phyloP scores from a whole-genome alignment of 2,329 filamentous ascomycete genomes.

The Tetracladium maxilliforme region DNA sequence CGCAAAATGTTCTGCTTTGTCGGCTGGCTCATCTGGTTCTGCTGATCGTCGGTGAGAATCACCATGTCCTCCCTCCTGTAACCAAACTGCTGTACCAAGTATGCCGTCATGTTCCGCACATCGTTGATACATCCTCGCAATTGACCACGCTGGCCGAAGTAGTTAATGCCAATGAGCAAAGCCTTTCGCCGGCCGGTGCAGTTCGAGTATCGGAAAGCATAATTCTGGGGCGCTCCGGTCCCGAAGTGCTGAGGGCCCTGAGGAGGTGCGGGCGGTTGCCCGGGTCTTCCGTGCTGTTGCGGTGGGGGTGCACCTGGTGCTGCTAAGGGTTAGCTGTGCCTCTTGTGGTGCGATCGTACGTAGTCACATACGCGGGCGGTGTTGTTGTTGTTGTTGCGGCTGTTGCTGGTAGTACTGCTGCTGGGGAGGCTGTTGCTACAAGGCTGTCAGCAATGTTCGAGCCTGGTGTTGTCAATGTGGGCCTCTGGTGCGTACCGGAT shows the following conservation, averaged over 20 bases:
- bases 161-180: conserved; percentile 88
- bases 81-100: conserved; percentile 76
- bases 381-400: too few relatives aligned
- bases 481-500: too few relatives aligned
- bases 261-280: conserved; percentile 55
- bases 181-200: conserved; percentile 85
- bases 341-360: too few relatives aligned
- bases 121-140: conserved; percentile 93
- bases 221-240: conserved; percentile 63
- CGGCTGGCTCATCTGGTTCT: conserved; percentile 93
- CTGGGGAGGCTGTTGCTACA: too few relatives aligned
- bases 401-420: conserved; percentile 3
- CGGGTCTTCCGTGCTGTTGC: too few relatives aligned
- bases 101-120: conserved; percentile 90
- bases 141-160: conserved; percentile 85
- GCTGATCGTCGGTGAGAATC: conserved; percentile 87
- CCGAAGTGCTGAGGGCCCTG: conserved; percentile 58
- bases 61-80: conserved; percentile 98
- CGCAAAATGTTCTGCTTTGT: conserved; percentile 90
- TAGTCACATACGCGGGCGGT: too few relatives aligned
- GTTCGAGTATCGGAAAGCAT: conserved; percentile 81
- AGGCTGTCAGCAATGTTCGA: too few relatives aligned
- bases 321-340: too few relatives aligned
- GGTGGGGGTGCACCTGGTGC: too few relatives aligned
- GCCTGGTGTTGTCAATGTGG: too few relatives aligned